Evolutionary conservation across 1,284 basidiomycete species (phyloP), one percentile per base, ranked within the genome.

Genomic region (Leccinum subspadiceum): DNA sequence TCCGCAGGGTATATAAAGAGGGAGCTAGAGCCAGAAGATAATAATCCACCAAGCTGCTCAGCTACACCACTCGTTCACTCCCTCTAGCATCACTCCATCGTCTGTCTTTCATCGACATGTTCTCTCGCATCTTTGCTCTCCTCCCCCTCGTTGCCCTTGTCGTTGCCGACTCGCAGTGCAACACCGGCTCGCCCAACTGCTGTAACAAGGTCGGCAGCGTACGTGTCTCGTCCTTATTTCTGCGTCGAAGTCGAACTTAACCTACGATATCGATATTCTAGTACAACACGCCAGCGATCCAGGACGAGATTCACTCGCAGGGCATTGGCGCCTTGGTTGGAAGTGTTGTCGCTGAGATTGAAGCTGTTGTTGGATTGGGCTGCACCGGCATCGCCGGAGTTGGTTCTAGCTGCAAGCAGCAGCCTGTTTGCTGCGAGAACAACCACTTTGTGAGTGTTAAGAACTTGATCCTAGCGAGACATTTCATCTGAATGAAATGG

Each of bases 91-190:
- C 49, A 26, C 39, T 17, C n/a, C 7, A 5, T 9, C 22, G n/a
- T 53, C 26, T 51, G 3, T 54, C 37, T 5, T 6, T 51, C 50
- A 12, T 48, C 26, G 31, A 22, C 3, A 22, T 22, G 29, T 52
- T 7, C n/a, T 33, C 65, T 48, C 61, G 61, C 2, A n/a, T 70
- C 46, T 6, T 70, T 3, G 63, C 67, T 54, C 53, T 70, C n/a
- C 33, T 70, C 1, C 69, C 67, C 5, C 44, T 68, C 2, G 50
- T 17, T 20, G 66, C 52, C 44, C 46, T 68, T 15, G 24, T 65
- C 5, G 65, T 3, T 2, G 59, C 65, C 12, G 52, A 24, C 22
- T 24, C 22, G 22, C 22, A 24, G 22, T 4, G 22, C 22, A 24
- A 24, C 22, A 24, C 22, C 4, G 22, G 59, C 0, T 3, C 53